These are phyloP conservation scores for Arachis monticola DNA, from an alignment of 331 rosid species.

Conservation along the genomic window DNA sequence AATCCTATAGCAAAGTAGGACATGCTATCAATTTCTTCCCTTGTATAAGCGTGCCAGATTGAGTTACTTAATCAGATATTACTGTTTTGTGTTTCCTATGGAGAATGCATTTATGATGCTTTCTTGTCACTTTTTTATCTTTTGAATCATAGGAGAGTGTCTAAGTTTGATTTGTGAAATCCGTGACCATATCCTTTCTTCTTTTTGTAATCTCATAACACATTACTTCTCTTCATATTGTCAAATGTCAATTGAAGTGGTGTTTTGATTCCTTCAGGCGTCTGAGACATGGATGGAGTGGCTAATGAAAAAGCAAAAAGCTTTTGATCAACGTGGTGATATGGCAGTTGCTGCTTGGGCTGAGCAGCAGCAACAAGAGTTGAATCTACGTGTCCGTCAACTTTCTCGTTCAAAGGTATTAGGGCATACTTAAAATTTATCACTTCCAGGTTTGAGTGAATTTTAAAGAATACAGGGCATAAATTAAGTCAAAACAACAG, in stretches of 20 bases:
- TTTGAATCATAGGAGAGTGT: background rate
- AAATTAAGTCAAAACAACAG: background rate
- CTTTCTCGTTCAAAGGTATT: slow-evolving; percentile 94
- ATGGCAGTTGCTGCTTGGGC: slow-evolving; percentile 99
- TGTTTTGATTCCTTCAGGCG: slow-evolving; percentile 63
- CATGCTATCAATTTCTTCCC: slow-evolving; percentile 5
- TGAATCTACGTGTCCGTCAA: slow-evolving; percentile 82
- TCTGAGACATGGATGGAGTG: slow-evolving; percentile 99
- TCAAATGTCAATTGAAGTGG: background rate
- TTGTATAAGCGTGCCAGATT: slow-evolving; percentile 13
- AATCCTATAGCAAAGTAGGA: background rate
- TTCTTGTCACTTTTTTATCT: background rate
- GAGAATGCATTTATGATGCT: slow-evolving; percentile 19
- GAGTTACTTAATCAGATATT: background rate
- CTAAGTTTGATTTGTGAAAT: background rate
- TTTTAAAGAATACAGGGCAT: background rate
- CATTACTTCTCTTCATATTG: background rate
- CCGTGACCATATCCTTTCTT: background rate
- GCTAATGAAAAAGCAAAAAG: slow-evolving; percentile 89
- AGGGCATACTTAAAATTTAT: background rate
- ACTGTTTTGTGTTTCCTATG: slow-evolving; percentile 16
- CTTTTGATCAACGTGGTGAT: slow-evolving; percentile 93
- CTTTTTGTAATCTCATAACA: background rate
- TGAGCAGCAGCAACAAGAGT: slow-evolving; percentile 93
- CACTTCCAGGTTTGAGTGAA: slow-evolving; percentile 27